Base-by-base conservation (phyloP, 805 yeast species). In the Candida endomychidarum region DNA sequence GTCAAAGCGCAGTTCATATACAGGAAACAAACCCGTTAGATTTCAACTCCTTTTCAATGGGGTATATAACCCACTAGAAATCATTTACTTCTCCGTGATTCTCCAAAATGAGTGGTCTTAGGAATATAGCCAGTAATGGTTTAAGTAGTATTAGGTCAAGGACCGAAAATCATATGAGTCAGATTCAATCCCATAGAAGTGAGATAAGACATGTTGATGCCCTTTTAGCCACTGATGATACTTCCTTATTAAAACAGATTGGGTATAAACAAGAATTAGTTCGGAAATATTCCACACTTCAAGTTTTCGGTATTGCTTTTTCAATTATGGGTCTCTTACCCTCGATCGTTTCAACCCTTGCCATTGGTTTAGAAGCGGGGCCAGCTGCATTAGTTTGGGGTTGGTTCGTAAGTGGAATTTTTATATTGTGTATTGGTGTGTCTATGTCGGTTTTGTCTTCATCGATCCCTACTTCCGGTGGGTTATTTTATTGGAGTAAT, bases 401-500 rank as follows among this genome's bases (percentile, higher is more conserved):
- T 35, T 84, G 90, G 90, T 58, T 80, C 34, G 52, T 78, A n/a
- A 72, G 86, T 23, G 72, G 80, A 3, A 42, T 67, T 9, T 77
- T 80, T 49, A 79, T 83, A 41, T 53, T 81, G 40, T 53, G 69
- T 9, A 72, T 80, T 11, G 88, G 87, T 15, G 47, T 74, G 5
- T 68, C 83, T n/a, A 75, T 84, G 80, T 69, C 85, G 5, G 83
- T 81, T 50, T 58, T 81, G 46, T 86, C 83, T 1, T 74, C 82
- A 28, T 75, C 87, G 1, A 74, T 80, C 48, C 90, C 91, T 19
- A 83, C 90, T 1, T 76, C 84, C 14, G 90, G 90, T 40, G 90
- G 90, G 7, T 62, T 83, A 28, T 83, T 81, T 25, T 55, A 55
- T 34, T 53, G 57, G 52, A 47, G 58, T 54, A 78, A 70, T 57